Evolutionary conservation across 768 basidiomycete genomes (phyloP).

Genomic region (Termitomyces sp.): DNA sequence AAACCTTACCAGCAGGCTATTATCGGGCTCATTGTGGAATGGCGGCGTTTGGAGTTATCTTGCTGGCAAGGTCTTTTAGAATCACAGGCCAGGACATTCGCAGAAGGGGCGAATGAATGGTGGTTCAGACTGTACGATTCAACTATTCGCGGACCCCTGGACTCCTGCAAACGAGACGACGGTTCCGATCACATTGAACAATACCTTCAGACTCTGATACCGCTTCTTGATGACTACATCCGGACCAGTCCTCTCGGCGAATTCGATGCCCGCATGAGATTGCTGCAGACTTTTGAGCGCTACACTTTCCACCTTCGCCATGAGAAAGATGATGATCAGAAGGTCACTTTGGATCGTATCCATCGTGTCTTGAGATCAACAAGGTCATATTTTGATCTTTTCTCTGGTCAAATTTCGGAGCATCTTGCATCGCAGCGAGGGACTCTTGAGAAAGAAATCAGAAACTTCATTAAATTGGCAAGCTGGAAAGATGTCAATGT

Average conservation of each 20-base stretch:
- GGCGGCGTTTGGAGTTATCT: slow-evolving; percentile 85
- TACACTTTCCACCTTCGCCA: slow-evolving; percentile 37
- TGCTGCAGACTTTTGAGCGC: slow-evolving; percentile 62
- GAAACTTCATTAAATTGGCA: slow-evolving; percentile 85
- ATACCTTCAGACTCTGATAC: slow-evolving; percentile 64
- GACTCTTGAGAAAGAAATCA: slow-evolving; percentile 73
- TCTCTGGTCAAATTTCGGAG: slow-evolving; percentile 36
- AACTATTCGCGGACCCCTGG: slow-evolving; percentile 55
- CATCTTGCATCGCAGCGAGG: slow-evolving; percentile 53
- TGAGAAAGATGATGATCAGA: slow-evolving; percentile 22
- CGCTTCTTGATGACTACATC: slow-evolving; percentile 79
- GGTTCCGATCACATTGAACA: slow-evolving; percentile 27
- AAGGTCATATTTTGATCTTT: slow-evolving; percentile 58
- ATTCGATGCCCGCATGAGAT: slow-evolving; percentile 58
- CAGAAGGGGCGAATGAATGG: slow-evolving; percentile 51
- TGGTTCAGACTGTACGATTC: slow-evolving; percentile 91
- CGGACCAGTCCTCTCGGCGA: slow-evolving; percentile 77
- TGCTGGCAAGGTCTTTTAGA: slow-evolving; percentile 83
- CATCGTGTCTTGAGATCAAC: slow-evolving; percentile 56
- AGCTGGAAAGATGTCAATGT: slow-evolving; percentile 99
- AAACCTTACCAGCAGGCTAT: slow-evolving; percentile 58
- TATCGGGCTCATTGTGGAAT: slow-evolving; percentile 72
- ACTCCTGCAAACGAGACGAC: slow-evolving; percentile 34
- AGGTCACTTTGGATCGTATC: slow-evolving; percentile 40
- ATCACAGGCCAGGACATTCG: slow-evolving; percentile 55